These are phyloP conservation scores for Suillus sp. DNA, from an alignment of 768 basidiomycete species.

Conservation along the genomic window DNA sequence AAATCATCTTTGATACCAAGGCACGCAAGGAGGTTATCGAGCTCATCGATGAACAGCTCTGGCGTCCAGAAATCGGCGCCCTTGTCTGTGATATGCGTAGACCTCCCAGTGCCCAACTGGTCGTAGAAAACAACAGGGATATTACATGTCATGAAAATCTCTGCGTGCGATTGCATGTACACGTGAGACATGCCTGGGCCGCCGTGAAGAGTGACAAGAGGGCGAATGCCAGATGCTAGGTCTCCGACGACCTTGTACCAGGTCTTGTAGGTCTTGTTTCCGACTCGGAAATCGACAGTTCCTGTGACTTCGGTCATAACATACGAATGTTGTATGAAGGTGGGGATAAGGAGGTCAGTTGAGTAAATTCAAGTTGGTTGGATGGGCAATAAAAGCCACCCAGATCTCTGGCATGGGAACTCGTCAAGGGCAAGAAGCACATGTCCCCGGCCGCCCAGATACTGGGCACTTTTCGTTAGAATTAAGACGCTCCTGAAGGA, in stretches of 20 bases:
- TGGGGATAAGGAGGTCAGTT: not conserved
- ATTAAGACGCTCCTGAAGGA: too few relatives aligned
- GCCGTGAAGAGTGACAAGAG: conserved; percentile 48
- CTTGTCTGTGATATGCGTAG: conserved; percentile 44
- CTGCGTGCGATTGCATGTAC: conserved; percentile 41
- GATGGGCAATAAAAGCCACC: not conserved
- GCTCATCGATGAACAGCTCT: conserved; percentile 57
- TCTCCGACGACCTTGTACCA: conserved; percentile 49
- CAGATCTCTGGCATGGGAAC: not conserved
- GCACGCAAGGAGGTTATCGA: conserved; percentile 47
- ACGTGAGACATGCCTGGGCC: conserved; percentile 47
- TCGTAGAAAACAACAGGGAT: conserved; percentile 53
- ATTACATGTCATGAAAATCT: conserved; percentile 32
- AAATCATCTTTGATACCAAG: conserved; percentile 45
- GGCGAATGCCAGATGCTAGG: conserved; percentile 31
- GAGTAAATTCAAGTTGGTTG: not conserved
- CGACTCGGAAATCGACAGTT: conserved; percentile 21
- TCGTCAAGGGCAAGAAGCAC: not conserved
- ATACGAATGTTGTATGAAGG: not conserved
- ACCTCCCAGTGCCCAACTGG: conserved; percentile 48
- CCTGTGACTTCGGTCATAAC: conserved; percentile 28
- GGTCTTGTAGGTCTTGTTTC: conserved; percentile 37
- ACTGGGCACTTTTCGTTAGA: too few relatives aligned
- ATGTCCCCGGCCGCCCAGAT: not conserved
- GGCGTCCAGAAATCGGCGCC: conserved; percentile 44